Conservation (phyloP, 1,284 basidiomycete species). For the Pterulicium gracile region DNA sequence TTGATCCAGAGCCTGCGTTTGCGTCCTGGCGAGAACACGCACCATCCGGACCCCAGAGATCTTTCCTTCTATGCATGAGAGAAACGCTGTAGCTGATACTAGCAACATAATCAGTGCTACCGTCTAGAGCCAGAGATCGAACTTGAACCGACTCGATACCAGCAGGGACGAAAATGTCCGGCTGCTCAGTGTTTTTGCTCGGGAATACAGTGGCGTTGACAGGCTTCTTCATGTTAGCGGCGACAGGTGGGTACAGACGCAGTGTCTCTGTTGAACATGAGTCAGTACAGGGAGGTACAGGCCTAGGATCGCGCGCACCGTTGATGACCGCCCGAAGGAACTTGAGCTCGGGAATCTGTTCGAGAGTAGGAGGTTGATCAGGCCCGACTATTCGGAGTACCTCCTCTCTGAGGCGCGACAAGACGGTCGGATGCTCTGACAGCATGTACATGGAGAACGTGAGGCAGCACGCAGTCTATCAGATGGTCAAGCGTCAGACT, state of each 20-base stretch:
- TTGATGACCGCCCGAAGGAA: not conserved
- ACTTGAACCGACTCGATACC: not conserved
- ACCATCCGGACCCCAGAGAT: conserved; percentile 22
- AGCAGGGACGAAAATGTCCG: not conserved
- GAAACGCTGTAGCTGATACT: conserved; percentile 10
- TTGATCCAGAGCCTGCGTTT: too few species aligned
- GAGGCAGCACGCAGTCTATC: not conserved
- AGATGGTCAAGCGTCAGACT: not conserved
- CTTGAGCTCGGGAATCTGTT: not conserved
- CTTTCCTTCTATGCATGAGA: conserved; percentile 14
- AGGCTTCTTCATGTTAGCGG: conserved; percentile 14
- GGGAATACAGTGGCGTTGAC: conserved; percentile 2
- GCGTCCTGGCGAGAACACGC: too few species aligned
- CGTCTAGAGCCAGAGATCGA: too few species aligned
- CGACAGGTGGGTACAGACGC: conserved; percentile 32
- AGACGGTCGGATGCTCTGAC: not conserved
- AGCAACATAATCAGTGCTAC: not conserved
- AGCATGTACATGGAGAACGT: not conserved
- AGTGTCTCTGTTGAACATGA: conserved; percentile 22
- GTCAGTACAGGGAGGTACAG: conserved; percentile 21
- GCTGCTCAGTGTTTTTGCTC: not conserved
- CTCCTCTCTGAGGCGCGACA: not conserved
- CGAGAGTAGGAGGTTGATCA: not conserved
- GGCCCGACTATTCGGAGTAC: not conserved
- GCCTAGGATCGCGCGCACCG: conserved; percentile 26